phyloP scores from a whole-genome alignment of 1,284 basidiomycete genomes.

The Trametes pubescens region DNA sequence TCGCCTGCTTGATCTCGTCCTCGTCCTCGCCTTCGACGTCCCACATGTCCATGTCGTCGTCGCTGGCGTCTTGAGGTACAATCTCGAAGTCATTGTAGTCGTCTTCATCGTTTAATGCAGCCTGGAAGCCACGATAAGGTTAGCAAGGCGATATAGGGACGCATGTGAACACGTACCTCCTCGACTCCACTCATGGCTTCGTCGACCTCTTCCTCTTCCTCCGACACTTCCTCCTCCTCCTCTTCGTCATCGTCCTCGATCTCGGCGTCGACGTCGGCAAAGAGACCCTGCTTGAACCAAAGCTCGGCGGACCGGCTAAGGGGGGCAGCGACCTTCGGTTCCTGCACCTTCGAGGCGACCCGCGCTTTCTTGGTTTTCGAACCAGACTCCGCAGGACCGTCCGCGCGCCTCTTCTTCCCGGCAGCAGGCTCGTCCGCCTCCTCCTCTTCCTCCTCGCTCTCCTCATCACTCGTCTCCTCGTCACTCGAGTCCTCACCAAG shows the following conservation, averaged over 20 bases:
- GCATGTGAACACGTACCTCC: slow-evolving; percentile 24
- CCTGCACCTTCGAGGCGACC: slow-evolving; percentile 52
- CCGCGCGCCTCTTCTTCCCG: slow-evolving; percentile 53
- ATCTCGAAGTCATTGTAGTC: slow-evolving; percentile 75
- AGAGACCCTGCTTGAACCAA: slow-evolving; percentile 97
- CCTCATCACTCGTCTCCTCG: slow-evolving; percentile 60
- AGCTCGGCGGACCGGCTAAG: slow-evolving; percentile 64
- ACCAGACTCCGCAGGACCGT: slow-evolving; percentile 39
- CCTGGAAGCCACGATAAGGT: slow-evolving; percentile 16
- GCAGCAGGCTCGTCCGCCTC: slow-evolving; percentile 51
- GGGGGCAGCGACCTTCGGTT: slow-evolving; percentile 44
- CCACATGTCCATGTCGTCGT: slow-evolving; percentile 79
- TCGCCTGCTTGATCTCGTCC: slow-evolving; percentile 75
- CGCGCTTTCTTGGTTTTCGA: slow-evolving; percentile 52
- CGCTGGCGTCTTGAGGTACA: slow-evolving; percentile 63
- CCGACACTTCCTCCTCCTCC: slow-evolving; percentile 46
- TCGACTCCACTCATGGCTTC: slow-evolving; percentile 34
- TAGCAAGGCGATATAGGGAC: neutral
- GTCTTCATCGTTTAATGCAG: slow-evolving; percentile 20
- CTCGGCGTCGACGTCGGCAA: slow-evolving; percentile 76
- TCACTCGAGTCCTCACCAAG: slow-evolving; percentile 63
- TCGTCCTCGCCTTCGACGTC: slow-evolving; percentile 82
- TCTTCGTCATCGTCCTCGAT: slow-evolving; percentile 55
- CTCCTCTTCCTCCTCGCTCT: slow-evolving; percentile 61
- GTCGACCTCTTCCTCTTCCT: slow-evolving; percentile 44